A percentile compares a stretch with the other conserved stretches of the same genome.
Conservation (phyloP, 1,139 yeast genomes). For the Candida sp. region DNA sequence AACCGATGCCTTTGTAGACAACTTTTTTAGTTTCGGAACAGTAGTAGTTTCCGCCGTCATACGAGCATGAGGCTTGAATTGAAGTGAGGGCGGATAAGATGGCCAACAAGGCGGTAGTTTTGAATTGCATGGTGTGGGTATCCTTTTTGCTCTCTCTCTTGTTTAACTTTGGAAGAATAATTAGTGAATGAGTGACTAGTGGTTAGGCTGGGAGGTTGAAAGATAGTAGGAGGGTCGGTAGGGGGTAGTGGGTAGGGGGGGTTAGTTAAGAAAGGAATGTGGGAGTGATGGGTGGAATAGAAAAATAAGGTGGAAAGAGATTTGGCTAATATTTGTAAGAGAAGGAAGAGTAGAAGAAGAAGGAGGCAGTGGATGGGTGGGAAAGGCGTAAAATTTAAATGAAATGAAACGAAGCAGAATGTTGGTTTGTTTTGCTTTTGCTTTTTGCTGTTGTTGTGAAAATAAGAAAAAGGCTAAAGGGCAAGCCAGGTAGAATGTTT, state of each 20-base stretch:
- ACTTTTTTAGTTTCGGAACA: conserved; percentile 74
- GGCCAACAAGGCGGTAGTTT: conserved; percentile 16
- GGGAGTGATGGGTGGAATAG: conserved; percentile 4
- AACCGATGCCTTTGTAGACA: conserved; percentile 71
- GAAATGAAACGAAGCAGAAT: neutral
- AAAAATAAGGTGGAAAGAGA: neutral
- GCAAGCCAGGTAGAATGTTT: neutral
- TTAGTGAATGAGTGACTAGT: conserved; percentile 2
- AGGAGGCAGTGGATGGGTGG: neutral
- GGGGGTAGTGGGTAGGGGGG: neutral
- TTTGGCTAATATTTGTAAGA: neutral
- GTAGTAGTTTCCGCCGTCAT: conserved; percentile 72
- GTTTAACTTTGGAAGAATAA: neutral
- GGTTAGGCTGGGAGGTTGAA: neutral
- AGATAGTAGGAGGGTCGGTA: neutral
- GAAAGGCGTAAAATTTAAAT: neutral
- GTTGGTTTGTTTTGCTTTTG: neutral
- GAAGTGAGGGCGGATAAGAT: conserved; percentile 14
- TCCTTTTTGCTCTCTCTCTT: neutral
- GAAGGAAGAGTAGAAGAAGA: neutral
- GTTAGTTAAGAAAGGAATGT: conserved; percentile 2
- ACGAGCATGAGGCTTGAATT: conserved; percentile 13
- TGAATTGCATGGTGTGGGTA: conserved; percentile 15
- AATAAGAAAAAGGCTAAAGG: neutral
- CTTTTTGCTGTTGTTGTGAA: neutral